phyloP scores from a whole-genome alignment of 768 basidiomycete genomes.

The Porpolomopsis calyptriformis region DNA sequence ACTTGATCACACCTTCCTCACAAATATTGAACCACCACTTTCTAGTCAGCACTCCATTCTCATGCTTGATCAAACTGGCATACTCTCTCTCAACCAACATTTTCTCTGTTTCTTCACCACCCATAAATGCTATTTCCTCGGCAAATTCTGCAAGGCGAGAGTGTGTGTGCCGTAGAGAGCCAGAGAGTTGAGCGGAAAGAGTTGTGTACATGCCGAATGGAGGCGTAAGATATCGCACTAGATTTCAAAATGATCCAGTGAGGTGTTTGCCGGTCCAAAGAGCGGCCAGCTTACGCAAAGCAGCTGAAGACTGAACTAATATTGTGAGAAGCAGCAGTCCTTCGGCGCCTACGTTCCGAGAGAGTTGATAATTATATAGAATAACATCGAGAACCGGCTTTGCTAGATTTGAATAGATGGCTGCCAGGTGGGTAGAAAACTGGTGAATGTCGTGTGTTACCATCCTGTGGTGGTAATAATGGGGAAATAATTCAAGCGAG shows the following conservation, averaged over 20 bases:
- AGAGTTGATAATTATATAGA: conserved; percentile 91
- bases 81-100: conserved; percentile 85
- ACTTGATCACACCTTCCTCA: conserved; percentile 95
- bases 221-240: conserved; percentile 83
- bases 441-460: conserved; percentile 93
- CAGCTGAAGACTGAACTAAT: conserved; percentile 75
- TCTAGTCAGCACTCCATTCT: conserved; percentile 66
- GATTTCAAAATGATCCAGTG: not conserved
- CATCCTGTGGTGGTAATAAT: conserved; percentile 43
- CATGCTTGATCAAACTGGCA: conserved; percentile 73
- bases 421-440: conserved; percentile 82
- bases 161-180: conserved; percentile 84
- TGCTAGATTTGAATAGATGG: conserved; percentile 88
- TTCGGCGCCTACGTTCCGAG: conserved; percentile 90
- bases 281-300: conserved; percentile 48
- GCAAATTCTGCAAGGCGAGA: conserved; percentile 83
- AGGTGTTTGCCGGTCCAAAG: conserved; percentile 1
- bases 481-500: not conserved
- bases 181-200: conserved; percentile 77
- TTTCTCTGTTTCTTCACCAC: conserved; percentile 85
- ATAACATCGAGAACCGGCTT: conserved; percentile 91
- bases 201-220: conserved; percentile 89
- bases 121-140: conserved; percentile 83
- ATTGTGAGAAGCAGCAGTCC: conserved; percentile 76
- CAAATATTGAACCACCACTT: conserved; percentile 85